Evolutionary conservation across 2,329 filamentous ascomycete genomes (phyloP), one percentile per base, ranked within the genome.

Genomic region (Verruconis gallopava): DNA sequence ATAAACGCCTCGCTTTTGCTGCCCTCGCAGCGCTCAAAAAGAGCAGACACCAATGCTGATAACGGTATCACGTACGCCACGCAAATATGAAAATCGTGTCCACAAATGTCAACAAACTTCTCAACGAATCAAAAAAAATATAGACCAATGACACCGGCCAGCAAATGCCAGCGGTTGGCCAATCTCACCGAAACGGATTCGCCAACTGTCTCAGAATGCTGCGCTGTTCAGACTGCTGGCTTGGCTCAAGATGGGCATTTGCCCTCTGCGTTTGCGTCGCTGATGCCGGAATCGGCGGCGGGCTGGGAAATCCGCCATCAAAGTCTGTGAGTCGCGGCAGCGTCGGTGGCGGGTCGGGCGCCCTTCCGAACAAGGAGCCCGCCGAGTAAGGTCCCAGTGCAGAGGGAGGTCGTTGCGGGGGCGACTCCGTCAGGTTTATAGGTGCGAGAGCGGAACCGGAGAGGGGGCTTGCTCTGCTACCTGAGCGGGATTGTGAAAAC

Each of bases 231-330:
- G 25, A 9, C 9, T 30, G 36, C 25, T 30, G 25, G 9, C n/a
- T n/a, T n/a, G 25, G 25, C n/a, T n/a, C 9, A 30, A 9, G 37
- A 22, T 35, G 39, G 39, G 55, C 58, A 42, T 55, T 46, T 41
- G 21, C 21, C 4, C 18, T 45, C n/a, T 38, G 28, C 34, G 25
- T 42, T 19, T 34, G 33, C 28, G 15, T 28, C 21, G 38, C 25
- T 39, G 33, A 40, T 42, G 40, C 14, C 30, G 21, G 30, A 6
- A 32, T 33, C 11, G 13, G 13, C n/a, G 33, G 36, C 14, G 25
- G 25, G 25, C 25, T 30, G 9, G 25, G 25, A n/a, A 30, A 30
- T n/a, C n/a, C n/a, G 35, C 33, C 4, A 35, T 38, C 41, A 43
- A 43, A 39, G 35, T 19, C 11, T 17, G 12, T 15, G 25, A 30